phyloP scores from a whole-genome alignment of 257 asterid species.

The Paulownia fortunei region DNA sequence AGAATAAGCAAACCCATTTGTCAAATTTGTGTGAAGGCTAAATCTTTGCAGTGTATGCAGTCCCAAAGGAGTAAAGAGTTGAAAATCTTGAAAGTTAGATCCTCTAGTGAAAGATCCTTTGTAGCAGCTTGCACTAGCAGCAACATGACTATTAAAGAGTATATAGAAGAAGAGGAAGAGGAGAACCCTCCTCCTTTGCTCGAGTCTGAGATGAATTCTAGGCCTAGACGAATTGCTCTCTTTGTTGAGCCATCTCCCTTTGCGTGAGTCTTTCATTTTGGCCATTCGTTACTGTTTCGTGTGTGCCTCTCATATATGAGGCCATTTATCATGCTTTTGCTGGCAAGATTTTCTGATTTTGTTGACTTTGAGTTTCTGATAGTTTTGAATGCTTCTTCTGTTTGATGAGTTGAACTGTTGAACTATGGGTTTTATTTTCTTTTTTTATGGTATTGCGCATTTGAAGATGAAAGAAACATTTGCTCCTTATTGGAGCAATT shows the following conservation, averaged over 20 bases:
- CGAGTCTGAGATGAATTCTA: slow-evolving; percentile 65
- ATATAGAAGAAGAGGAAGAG: slow-evolving; percentile 48
- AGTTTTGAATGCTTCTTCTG: not conserved
- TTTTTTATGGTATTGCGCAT: not conserved
- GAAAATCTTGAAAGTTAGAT: slow-evolving; percentile 32
- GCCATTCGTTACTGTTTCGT: not conserved
- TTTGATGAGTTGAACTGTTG: not conserved
- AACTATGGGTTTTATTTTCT: not conserved
- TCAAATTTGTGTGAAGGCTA: slow-evolving; percentile 40
- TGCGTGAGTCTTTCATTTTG: slow-evolving; percentile 66
- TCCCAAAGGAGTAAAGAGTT: slow-evolving; percentile 21
- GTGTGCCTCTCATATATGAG: too few species aligned
- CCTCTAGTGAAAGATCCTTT: slow-evolving; percentile 40
- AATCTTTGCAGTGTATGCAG: slow-evolving; percentile 29
- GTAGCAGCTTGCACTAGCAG: slow-evolving; percentile 41
- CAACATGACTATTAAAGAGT: slow-evolving; percentile 57
- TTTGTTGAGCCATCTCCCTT: slow-evolving; percentile 99
- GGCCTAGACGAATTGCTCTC: slow-evolving; percentile 90
- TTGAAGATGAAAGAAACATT: not conserved
- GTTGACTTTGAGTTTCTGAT: not conserved
- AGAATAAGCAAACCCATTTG: slow-evolving; percentile 44
- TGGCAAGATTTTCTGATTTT: slow-evolving; percentile 4
- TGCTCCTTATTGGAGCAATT: slow-evolving; percentile 19
- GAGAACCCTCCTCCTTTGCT: slow-evolving; percentile 65
- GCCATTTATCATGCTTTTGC: slow-evolving; percentile 15